phyloP scores from a whole-genome alignment of 2,329 filamentous ascomycete genomes.

The Trichophaea hybrida region DNA sequence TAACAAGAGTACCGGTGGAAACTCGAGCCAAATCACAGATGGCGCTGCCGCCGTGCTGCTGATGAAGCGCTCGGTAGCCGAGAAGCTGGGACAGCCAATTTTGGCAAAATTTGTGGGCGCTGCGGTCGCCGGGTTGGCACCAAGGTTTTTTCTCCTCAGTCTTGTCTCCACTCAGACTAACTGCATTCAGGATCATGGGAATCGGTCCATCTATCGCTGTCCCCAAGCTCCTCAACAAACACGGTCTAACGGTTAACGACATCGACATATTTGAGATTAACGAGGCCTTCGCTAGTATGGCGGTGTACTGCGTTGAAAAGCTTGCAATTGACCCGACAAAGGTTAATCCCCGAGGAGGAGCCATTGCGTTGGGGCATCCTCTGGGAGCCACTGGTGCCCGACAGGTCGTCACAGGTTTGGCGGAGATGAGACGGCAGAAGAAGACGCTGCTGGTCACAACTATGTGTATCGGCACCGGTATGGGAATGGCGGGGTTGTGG shows the following conservation, averaged over 20 bases:
- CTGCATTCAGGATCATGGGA: slow-evolving; percentile 62
- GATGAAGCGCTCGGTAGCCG: slow-evolving; percentile 86
- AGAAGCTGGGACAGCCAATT: slow-evolving; percentile 77
- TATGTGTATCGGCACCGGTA: slow-evolving; percentile 66
- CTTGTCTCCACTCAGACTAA: not conserved
- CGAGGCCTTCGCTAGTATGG: slow-evolving; percentile 97
- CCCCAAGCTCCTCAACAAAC: slow-evolving; percentile 70
- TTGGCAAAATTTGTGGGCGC: slow-evolving; percentile 88
- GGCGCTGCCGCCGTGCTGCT: slow-evolving; percentile 78
- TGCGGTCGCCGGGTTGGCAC: slow-evolving; percentile 77
- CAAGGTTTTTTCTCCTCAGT: slow-evolving; percentile 32
- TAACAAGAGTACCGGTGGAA: slow-evolving; percentile 73
- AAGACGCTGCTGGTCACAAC: slow-evolving; percentile 85
- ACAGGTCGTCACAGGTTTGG: slow-evolving; percentile 80
- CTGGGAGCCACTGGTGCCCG: slow-evolving; percentile 63
- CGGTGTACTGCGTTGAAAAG: slow-evolving; percentile 72
- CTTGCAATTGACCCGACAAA: slow-evolving; percentile 58
- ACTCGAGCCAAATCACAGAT: slow-evolving; percentile 89
- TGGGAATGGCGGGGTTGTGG: slow-evolving; percentile 54
- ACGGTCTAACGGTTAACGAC: slow-evolving; percentile 63
- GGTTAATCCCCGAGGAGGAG: slow-evolving; percentile 69
- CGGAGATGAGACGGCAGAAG: slow-evolving; percentile 67
- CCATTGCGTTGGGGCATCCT: slow-evolving; percentile 71
- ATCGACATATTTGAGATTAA: slow-evolving; percentile 88
- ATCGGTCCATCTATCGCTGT: slow-evolving; percentile 65